Evolutionary conservation across 2,329 filamentous ascomycete genomes (phyloP), one percentile per base, ranked within the genome.

Genomic region (Alternaria ethzedia): DNA sequence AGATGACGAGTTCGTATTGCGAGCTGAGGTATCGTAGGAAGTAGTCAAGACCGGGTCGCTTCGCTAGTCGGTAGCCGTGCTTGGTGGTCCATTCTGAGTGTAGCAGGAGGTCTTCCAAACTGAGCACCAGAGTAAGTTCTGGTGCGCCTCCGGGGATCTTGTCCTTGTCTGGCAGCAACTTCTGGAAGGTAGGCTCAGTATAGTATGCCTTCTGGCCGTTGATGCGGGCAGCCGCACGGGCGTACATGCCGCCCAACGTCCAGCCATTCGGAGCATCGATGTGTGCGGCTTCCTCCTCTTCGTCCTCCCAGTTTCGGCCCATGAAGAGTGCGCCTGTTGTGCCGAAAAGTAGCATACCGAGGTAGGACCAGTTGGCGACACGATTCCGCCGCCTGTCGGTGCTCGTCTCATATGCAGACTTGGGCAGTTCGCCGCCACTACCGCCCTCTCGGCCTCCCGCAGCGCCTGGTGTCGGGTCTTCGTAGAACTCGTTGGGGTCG

Each of bases 1-100:
- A 99, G 68, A 99, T 89, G 56, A 98, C 96, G 58, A 99, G 86
- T 81, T 99, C 96, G 78, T 97, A 99, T 86, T 99, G 98, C 81
- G 97, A 94, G 82, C 92, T 95, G 52, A 99, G 87, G 80, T 99
- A 99, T 76, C 93, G 92, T 68, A 99, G 84, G 84, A 99, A 99
- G 84, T 99, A 99, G 83, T 99, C 96, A 65, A 96, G 88, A 49
- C 96, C 96, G 36, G 96, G 96, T 54, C 96, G 89, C 84, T 99
- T 99, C 26, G 96, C 96, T 65, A 96, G 87, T 70, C 95, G 89
- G 94, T 96, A 99, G 63, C 96, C 96, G 77, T 97, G 91, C 79
- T 98, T 93, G 61, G 95, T 89, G 23, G 89, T 88, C 96, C 96
- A 99, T 79, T 97, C 93, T 76, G 92, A 97, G 83, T 97, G 95